phyloP scores from a whole-genome alignment of 441 rosid species.

The Corymbia citriodora region DNA sequence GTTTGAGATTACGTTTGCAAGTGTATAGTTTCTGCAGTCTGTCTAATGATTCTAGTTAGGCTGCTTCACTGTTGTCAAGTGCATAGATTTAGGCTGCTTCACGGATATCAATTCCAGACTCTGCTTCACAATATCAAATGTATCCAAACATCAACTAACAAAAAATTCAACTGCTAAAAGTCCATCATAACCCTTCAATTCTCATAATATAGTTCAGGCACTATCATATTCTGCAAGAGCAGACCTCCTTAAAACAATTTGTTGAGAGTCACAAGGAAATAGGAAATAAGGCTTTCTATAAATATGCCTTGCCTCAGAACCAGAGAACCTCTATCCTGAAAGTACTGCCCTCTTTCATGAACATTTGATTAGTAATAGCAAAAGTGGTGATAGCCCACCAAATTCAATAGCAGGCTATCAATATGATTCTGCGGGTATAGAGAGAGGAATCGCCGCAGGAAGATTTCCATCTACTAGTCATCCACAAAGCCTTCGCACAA shows the following conservation, averaged over 20 bases:
- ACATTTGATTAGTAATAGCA: neutral
- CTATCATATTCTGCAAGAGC: neutral
- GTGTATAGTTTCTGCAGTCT: no score
- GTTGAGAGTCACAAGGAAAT: neutral
- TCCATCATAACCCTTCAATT: neutral
- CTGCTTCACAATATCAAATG: no score
- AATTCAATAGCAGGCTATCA: neutral
- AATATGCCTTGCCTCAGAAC: neutral
- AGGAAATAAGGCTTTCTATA: neutral
- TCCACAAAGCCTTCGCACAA: neutral
- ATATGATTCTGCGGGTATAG: neutral
- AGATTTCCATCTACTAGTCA: neutral
- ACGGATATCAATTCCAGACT: no score
- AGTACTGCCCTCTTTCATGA: neutral
- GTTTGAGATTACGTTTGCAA: no score
- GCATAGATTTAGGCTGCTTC: no score
- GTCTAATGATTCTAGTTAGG: no score
- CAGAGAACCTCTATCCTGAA: neutral
- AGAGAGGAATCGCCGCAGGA: neutral
- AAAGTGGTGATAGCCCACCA: neutral
- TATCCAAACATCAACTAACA: neutral
- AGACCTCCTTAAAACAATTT: neutral
- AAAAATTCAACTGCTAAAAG: neutral
- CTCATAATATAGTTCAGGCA: neutral
- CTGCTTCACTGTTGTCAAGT: no score